phyloP scores from a whole-genome alignment of 768 basidiomycete genomes.

The Naganishia onofrii region DNA sequence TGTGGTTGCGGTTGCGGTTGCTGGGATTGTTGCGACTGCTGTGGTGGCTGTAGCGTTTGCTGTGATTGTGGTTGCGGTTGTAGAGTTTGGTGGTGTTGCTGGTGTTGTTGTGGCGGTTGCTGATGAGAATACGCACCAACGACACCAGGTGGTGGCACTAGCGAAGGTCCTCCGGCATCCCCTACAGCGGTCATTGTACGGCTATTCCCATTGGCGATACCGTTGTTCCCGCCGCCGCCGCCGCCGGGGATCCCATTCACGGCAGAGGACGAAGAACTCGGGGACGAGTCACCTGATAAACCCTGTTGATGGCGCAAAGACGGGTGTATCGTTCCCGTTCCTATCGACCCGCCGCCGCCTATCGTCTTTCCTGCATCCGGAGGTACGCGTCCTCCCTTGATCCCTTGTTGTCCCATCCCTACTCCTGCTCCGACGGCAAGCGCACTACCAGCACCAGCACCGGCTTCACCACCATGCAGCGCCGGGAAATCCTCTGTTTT shows the following conservation, averaged over 20 bases:
- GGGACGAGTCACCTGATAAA: not conserved
- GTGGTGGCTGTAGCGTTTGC: not conserved
- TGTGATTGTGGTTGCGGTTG: not conserved
- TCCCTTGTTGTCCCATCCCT: not conserved
- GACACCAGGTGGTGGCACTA: not conserved
- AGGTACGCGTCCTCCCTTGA: not conserved
- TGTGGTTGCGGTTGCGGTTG: slow-evolving; percentile 32
- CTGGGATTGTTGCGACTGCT: slow-evolving; percentile 2
- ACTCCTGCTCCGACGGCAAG: not conserved
- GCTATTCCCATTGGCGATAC: not conserved
- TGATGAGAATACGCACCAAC: not conserved
- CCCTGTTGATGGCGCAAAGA: not conserved
- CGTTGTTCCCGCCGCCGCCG: not conserved
- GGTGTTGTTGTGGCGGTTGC: not conserved
- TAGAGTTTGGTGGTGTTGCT: too few relatives aligned
- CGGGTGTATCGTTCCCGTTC: not conserved
- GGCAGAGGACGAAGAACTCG: not conserved
- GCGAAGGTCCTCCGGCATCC: not conserved
- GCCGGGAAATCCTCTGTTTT: slow-evolving; percentile 29
- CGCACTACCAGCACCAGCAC: not conserved
- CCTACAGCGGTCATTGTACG: not conserved
- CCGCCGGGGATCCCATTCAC: too few relatives aligned
- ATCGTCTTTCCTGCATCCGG: not conserved
- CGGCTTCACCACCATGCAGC: slow-evolving; percentile 14
- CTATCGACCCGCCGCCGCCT: not conserved